Evolutionary conservation across 202 grass and related monocot species (phyloP).

Genomic region (Hordeum pubiflorum): DNA sequence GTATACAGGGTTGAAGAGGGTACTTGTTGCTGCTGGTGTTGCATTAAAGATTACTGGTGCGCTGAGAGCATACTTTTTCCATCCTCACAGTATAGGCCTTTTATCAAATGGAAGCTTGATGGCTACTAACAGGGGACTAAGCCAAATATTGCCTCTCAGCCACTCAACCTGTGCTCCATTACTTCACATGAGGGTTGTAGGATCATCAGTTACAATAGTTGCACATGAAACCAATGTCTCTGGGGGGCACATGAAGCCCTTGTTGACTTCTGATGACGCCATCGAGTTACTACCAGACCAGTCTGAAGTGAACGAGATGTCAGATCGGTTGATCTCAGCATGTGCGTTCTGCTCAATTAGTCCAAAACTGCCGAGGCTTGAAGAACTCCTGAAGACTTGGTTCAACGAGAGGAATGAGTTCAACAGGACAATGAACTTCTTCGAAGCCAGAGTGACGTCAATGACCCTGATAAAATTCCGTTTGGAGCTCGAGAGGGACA

Average conservation of each 20-base stretch:
- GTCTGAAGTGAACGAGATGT: constrained; percentile 24
- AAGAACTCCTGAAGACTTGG: constrained; percentile 52
- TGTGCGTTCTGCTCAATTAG: constrained; percentile 68
- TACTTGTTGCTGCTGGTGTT: constrained; percentile 53
- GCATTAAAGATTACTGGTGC: constrained; percentile 67
- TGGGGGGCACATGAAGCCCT: constrained; percentile 32
- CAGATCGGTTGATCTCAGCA: constrained; percentile 41
- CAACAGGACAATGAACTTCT: constrained; percentile 42
- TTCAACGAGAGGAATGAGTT: constrained; percentile 34
- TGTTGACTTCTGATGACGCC: constrained; percentile 41
- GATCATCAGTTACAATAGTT: constrained; percentile 53
- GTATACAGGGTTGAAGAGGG: constrained; percentile 56
- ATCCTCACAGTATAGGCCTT: constrained; percentile 87
- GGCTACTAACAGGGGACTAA: constrained; percentile 24
- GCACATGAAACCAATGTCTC: constrained; percentile 34
- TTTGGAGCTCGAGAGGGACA: constrained; percentile 68
- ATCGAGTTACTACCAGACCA: constrained; percentile 58
- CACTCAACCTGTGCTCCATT: constrained; percentile 56
- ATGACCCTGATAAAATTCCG: constrained; percentile 55
- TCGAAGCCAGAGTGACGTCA: constrained; percentile 61
- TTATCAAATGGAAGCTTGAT: constrained; percentile 70
- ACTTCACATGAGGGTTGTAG: constrained; percentile 50
- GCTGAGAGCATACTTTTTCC: constrained; percentile 45
- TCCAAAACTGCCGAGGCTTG: constrained; percentile 51
- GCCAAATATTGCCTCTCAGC: constrained; percentile 42